Percentiles rank a stretch among this genome's conserved stretches.
These are phyloP conservation scores for Phytopythium ostracodes DNA, from an alignment of 352 stramenopile genomes.

Conservation along the genomic window DNA sequence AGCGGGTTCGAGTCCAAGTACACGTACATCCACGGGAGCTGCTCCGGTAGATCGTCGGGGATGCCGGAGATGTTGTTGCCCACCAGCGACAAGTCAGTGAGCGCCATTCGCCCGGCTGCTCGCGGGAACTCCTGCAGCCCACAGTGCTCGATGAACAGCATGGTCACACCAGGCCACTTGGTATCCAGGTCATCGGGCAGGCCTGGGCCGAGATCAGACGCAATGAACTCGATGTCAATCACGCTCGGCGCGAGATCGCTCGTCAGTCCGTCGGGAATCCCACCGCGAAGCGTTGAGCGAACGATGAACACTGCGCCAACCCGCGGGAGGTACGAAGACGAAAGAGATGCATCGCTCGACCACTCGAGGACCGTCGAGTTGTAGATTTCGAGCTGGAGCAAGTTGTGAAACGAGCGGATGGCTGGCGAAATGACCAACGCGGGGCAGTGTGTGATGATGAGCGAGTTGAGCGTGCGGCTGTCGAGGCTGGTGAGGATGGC, in stretches of 20 bases:
- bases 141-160: slow-evolving; percentile 41
- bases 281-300: slow-evolving; percentile 14
- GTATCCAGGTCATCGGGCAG: slow-evolving; percentile 22
- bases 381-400: slow-evolving; percentile 42
- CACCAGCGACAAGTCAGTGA: slow-evolving; percentile 32
- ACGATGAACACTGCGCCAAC: slow-evolving; percentile 32
- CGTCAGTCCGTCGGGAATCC: slow-evolving; percentile 27
- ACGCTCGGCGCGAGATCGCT: slow-evolving; percentile 23
- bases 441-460: slow-evolving; percentile 45
- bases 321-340: slow-evolving; percentile 15
- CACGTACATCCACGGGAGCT: slow-evolving; percentile 23
- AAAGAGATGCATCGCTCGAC: slow-evolving; percentile 20
- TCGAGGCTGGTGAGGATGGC: slow-evolving; percentile 25
- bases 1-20: slow-evolving; percentile 35
- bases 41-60: slow-evolving; percentile 14
- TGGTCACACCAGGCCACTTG: slow-evolving; percentile 24
- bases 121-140: slow-evolving; percentile 23
- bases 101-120: slow-evolving; percentile 12
- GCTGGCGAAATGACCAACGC: slow-evolving; percentile 19
- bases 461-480: slow-evolving; percentile 26
- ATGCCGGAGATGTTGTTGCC: slow-evolving; percentile 35
- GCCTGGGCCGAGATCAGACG: slow-evolving; percentile 12
- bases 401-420: slow-evolving; percentile 24
- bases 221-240: slow-evolving; percentile 33
- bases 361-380: slow-evolving; percentile 34